A percentile compares a stretch with the other conserved stretches of the same genome.
Conservation (phyloP, 805 yeast genomes). For the Nakazawaea sp. region DNA sequence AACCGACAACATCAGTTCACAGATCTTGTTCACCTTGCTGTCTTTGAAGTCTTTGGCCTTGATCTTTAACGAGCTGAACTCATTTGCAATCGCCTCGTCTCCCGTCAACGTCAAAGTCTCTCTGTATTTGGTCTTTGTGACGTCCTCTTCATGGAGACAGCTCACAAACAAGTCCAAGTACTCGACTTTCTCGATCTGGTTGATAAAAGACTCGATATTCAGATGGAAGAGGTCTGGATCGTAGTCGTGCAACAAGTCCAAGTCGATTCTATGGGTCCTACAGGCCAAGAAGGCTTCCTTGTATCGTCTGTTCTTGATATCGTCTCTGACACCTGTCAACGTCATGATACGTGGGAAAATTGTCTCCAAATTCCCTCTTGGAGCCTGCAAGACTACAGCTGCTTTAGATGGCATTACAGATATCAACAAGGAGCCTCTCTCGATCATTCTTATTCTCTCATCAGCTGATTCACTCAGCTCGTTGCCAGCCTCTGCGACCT, state of each 20-base stretch:
- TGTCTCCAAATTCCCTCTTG: slow-evolving; percentile 93
- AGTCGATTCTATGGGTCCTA: slow-evolving; percentile 84
- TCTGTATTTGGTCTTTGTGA: slow-evolving; percentile 69
- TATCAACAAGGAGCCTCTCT: slow-evolving; percentile 85
- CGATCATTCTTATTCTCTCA: slow-evolving; percentile 84
- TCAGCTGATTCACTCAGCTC: slow-evolving; percentile 37
- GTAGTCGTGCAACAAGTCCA: slow-evolving; percentile 87
- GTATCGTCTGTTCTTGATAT: slow-evolving; percentile 53
- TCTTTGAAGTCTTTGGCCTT: neutral
- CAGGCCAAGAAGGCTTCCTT: slow-evolving; percentile 75
- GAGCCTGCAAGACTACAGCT: slow-evolving; percentile 84
- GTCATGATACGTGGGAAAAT: slow-evolving; percentile 92
- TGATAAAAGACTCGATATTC: slow-evolving; percentile 61
- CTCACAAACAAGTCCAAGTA: slow-evolving; percentile 84
- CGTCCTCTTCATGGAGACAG: slow-evolving; percentile 81
- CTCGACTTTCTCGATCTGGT: slow-evolving; percentile 65
- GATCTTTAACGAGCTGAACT: neutral
- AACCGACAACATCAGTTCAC: slow-evolving; percentile 60
- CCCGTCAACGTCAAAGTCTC: slow-evolving; percentile 47
- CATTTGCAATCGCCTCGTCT: slow-evolving; percentile 12
- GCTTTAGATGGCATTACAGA: slow-evolving; percentile 76
- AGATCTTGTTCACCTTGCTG: slow-evolving; percentile 64
- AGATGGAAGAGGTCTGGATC: slow-evolving; percentile 61
- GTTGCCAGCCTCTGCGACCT: slow-evolving; percentile 26
- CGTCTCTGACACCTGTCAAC: slow-evolving; percentile 69